Percentiles rank a stretch among this genome's conserved stretches.
Evolutionary conservation across 306 rosid genomes (phyloP).

Genomic region (Abrus pulchellus): DNA sequence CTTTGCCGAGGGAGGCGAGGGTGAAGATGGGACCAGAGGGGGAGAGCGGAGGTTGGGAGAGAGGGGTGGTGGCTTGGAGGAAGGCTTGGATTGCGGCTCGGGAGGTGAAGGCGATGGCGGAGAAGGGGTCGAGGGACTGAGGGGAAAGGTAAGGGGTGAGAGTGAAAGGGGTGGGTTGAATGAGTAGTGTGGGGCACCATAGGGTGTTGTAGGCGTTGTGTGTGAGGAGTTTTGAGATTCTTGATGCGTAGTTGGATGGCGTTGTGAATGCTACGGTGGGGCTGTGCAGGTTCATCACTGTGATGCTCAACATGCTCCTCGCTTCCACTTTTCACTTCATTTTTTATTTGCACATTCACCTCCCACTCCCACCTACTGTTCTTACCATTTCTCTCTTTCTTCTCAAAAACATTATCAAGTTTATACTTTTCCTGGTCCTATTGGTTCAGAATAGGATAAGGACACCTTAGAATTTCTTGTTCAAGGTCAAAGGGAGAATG

Average conservation of each 20-base stretch:
- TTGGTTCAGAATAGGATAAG: too few species aligned
- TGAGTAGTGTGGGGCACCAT: conserved; percentile 68
- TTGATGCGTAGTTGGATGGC: conserved; percentile 73
- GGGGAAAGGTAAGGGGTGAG: conserved; percentile 62
- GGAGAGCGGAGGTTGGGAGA: conserved; percentile 60
- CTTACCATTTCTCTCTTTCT: too few species aligned
- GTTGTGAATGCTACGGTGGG: conserved; percentile 72
- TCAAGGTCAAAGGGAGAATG: too few species aligned
- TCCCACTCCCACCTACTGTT: too few species aligned
- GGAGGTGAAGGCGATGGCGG: conserved; percentile 85
- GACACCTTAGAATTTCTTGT: too few species aligned
- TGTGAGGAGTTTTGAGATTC: conserved; percentile 63
- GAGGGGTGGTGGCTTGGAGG: conserved; percentile 54
- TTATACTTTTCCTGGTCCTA: too few species aligned
- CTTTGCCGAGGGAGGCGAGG: conserved; percentile 81
- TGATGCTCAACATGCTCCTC: neutral
- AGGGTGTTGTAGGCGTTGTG: conserved; percentile 59
- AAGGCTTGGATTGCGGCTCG: conserved; percentile 67
- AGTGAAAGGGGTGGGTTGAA: conserved; percentile 59
- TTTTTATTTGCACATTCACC: neutral
- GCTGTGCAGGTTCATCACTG: neutral
- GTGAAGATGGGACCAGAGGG: conserved; percentile 56
- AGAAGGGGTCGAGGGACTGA: conserved; percentile 55
- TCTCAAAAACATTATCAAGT: too few species aligned
- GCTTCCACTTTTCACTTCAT: conserved; percentile 5